Evolutionary conservation across 73 alveolate genomes (phyloP), one percentile per base, ranked within the genome.

Genomic region (Paramecium tetraurelia): DNA sequence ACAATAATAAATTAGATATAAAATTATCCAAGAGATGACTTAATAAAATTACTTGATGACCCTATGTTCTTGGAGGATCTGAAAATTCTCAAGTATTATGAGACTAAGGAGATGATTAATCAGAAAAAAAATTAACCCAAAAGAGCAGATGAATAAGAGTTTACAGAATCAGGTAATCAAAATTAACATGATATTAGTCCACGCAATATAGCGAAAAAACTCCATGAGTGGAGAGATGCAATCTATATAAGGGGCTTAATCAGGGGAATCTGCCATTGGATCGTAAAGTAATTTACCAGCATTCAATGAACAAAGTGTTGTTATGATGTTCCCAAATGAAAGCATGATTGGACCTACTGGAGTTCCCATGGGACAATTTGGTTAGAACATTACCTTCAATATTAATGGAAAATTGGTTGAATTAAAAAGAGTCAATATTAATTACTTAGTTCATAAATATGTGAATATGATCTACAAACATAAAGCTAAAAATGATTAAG

Each of bases 331-430:
- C 14, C 90, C 90, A 31, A 80, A 80, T 35, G 63, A 33, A 18
- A 80, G 90, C 38, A 80, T 80, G 90, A 46, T 80, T 44, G 90
- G 90, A 7, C 76, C 43, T 2, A 80, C 46, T 16, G 90, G 90
- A 80, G 90, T 80, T 80, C 90, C 90, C 1, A 46, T 80, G 72
- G 90, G 90, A 2, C 33, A 80, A 24, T 80, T 46, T 20, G 90
- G 90, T 24, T 80, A 80, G 21, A 80, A 46, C 48, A 27, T 80
- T 0, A 44, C 90, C 21, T 80, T 80, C 38, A 80, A 41, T 41
- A 46, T 80, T 7, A 48, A 80, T 80, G 90, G 90, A 22, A 80
- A 48, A 80, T 9, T 44, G n/a, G 90, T 80, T 10, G 90, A 80
- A 46, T 80, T 80, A 41, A 80, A 80, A 46, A 80, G 90, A 80